Percentiles rank a stretch among this genome's conserved stretches.
phyloP scores from a whole-genome alignment of 306 rosid genomes.

The Styphnolobium japonicum region DNA sequence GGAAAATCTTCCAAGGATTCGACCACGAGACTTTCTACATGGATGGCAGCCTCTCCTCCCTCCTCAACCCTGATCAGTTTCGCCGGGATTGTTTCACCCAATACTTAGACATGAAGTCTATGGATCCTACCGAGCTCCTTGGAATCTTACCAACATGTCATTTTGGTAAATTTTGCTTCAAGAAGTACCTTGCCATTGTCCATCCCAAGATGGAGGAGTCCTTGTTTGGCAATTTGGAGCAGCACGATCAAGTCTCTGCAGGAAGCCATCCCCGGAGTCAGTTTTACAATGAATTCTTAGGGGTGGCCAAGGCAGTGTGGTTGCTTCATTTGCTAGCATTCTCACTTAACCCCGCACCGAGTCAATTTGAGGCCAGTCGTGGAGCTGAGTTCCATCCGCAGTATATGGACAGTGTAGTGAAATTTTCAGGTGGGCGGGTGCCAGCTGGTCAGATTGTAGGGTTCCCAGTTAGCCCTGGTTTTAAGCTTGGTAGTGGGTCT shows the following conservation, averaged over 20 bases:
- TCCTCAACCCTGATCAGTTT: slow-evolving; percentile 84
- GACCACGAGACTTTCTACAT: slow-evolving; percentile 94
- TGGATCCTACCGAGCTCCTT: slow-evolving; percentile 90
- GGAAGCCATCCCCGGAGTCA: slow-evolving; percentile 84
- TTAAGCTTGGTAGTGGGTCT: slow-evolving; percentile 80
- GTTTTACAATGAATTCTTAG: slow-evolving; percentile 70
- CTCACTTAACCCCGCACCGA: slow-evolving; percentile 83
- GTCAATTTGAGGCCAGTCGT: slow-evolving; percentile 84
- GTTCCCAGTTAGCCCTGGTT: slow-evolving; percentile 84
- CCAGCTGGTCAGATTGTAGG: slow-evolving; percentile 78
- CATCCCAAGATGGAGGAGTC: slow-evolving; percentile 99
- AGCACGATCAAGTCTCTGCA: slow-evolving; percentile 58
- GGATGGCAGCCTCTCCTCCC: slow-evolving; percentile 93
- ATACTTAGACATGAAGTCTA: slow-evolving; percentile 81
- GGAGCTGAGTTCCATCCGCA: slow-evolving; percentile 82
- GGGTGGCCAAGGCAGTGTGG: slow-evolving; percentile 84
- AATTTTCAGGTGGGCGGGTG: slow-evolving; percentile 53
- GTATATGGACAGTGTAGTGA: slow-evolving; percentile 86
- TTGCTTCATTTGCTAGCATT: slow-evolving; percentile 90
- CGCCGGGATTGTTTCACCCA: slow-evolving; percentile 83
- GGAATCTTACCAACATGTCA: slow-evolving; percentile 85
- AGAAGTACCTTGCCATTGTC: slow-evolving; percentile 82
- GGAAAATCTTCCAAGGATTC: slow-evolving; percentile 83
- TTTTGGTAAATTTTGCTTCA: slow-evolving; percentile 86
- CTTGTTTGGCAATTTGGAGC: slow-evolving; percentile 85